Evolutionary conservation across 768 basidiomycete genomes (phyloP).

Genomic region (Hebeloma cylindrosporum): DNA sequence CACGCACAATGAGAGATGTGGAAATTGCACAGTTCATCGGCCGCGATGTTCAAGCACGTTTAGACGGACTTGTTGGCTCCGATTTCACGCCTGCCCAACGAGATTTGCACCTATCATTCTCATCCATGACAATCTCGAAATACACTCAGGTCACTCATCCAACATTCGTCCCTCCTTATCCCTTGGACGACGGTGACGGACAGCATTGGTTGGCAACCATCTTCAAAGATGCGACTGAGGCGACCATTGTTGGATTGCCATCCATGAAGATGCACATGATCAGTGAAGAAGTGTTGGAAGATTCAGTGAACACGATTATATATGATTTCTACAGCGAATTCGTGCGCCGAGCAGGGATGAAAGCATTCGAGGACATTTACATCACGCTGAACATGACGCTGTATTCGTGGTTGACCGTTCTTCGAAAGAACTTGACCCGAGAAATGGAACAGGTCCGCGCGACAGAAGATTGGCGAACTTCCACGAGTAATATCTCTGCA

Average conservation of each 20-base stretch:
- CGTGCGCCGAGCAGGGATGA: conserved; percentile 48
- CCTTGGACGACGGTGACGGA: conserved; percentile 33
- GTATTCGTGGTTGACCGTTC: conserved; percentile 77
- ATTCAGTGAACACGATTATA: conserved; percentile 40
- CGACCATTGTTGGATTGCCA: conserved; percentile 78
- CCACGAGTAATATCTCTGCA: conserved; percentile 31
- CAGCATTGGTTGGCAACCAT: conserved; percentile 61
- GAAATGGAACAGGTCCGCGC: conserved; percentile 77
- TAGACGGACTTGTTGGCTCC: conserved; percentile 61
- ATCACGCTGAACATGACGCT: conserved; percentile 82
- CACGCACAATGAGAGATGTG: conserved; percentile 73
- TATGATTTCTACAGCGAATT: conserved; percentile 79
- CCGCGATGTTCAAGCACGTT: conserved; percentile 63
- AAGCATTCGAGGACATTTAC: conserved; percentile 73
- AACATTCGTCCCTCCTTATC: conserved; percentile 32
- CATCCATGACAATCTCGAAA: conserved; percentile 74
- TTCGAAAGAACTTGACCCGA: conserved; percentile 71
- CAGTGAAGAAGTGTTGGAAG: conserved; percentile 57
- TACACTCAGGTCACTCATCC: conserved; percentile 61
- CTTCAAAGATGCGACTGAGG: conserved; percentile 61
- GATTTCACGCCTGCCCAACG: conserved; percentile 52
- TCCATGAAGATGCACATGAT: conserved; percentile 82
- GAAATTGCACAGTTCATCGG: conserved; percentile 79
- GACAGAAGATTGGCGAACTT: conserved; percentile 52
- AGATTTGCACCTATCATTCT: conserved; percentile 70